A percentile compares a stretch with the other conserved stretches of the same genome.
phyloP scores from a whole-genome alignment of 768 basidiomycete species.

The Guyanaporus albipodus region DNA sequence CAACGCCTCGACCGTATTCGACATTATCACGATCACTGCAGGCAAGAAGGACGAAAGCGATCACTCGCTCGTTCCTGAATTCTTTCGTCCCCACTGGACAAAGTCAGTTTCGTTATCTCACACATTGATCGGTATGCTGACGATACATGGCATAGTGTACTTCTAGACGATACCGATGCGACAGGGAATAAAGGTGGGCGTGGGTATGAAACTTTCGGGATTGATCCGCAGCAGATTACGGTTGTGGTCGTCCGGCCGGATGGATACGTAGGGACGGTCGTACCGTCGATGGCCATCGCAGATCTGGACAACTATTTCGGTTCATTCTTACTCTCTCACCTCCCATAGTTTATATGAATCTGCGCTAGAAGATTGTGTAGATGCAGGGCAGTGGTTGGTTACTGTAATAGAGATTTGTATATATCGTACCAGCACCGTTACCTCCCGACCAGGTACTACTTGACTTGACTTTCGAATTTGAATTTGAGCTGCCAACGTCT shows the following conservation, averaged over 20 bases:
- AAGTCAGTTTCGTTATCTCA: constrained; percentile 27
- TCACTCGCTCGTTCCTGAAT: constrained; percentile 25
- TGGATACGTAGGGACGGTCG: constrained; percentile 36
- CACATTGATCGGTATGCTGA: neutral
- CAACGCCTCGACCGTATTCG: constrained; percentile 25
- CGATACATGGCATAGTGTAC: constrained; percentile 22
- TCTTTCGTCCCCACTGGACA: constrained; percentile 39
- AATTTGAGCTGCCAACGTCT: too few species aligned
- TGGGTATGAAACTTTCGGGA: constrained; percentile 34
- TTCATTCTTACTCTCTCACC: constrained; percentile 37
- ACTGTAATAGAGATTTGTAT: too few species aligned
- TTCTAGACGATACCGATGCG: constrained; percentile 34
- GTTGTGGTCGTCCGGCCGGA: constrained; percentile 38
- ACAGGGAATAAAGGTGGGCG: constrained; percentile 28
- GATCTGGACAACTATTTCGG: constrained; percentile 49
- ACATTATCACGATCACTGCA: constrained; percentile 20
- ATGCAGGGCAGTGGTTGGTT: too few species aligned
- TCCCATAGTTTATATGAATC: too few species aligned
- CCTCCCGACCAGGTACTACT: too few species aligned
- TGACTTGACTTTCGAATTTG: too few species aligned
- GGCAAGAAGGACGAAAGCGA: constrained; percentile 31
- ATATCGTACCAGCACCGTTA: too few species aligned
- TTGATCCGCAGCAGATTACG: constrained; percentile 25
- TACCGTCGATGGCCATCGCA: constrained; percentile 17
- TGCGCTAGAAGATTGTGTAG: too few species aligned